Conservation (phyloP, 352 stramenopile genomes). For the Globisporangium nagaii region DNA sequence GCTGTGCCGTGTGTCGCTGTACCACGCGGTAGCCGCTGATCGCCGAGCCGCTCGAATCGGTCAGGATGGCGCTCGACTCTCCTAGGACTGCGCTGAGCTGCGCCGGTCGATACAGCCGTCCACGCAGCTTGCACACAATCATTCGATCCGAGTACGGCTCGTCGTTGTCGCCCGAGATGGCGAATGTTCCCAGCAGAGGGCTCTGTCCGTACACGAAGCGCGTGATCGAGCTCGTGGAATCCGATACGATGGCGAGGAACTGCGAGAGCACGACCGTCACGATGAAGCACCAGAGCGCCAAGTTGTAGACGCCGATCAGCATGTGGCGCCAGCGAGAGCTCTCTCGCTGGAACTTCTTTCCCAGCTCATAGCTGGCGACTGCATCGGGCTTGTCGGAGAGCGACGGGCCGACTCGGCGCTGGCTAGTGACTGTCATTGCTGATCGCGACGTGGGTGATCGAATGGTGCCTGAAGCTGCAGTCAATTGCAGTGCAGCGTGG, state of each 20-base stretch:
- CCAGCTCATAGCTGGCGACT: too few species aligned
- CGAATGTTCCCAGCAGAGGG: slow-evolving; percentile 1
- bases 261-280: slow-evolving; percentile 20
- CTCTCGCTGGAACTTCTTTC: too few species aligned
- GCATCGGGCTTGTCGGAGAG: too few species aligned
- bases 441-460: too few species aligned
- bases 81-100: slow-evolving; percentile 5
- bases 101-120: slow-evolving; percentile 20
- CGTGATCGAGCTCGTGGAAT: not conserved
- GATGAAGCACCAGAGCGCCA: slow-evolving; percentile 24
- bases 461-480: too few species aligned
- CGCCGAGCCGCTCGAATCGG: slow-evolving; percentile 24
- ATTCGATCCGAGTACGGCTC: slow-evolving; percentile 36
- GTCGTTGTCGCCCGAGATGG: slow-evolving; percentile 33
- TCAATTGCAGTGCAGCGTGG: too few species aligned
- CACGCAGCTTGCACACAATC: slow-evolving; percentile 26
- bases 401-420: too few species aligned
- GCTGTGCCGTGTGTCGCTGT: not conserved
- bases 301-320: too few species aligned
- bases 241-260: slow-evolving; percentile 21
- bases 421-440: too few species aligned
- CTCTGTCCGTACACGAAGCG: slow-evolving; percentile 8
- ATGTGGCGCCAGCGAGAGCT: too few species aligned
- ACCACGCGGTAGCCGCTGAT: slow-evolving; percentile 5
- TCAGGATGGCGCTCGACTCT: not conserved